These are phyloP conservation scores for Eimeria praecox DNA, from an alignment of 169 alveolate species.

Conservation along the genomic window DNA sequence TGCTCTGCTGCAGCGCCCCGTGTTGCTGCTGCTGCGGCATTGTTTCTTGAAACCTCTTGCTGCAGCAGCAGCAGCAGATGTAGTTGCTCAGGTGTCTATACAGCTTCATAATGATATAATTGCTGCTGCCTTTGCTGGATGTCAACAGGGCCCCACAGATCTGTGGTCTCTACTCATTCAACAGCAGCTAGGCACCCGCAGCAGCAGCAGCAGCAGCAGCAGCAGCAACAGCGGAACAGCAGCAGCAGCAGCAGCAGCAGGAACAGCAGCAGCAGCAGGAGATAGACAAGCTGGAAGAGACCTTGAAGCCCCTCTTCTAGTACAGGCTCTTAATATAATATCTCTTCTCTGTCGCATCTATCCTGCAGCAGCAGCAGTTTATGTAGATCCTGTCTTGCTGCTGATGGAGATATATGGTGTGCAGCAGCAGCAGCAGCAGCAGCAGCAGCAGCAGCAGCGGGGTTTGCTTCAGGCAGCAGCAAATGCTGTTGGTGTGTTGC, in stretches of 20 bases:
- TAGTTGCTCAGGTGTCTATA: slow-evolving; percentile 51
- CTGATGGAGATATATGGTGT: slow-evolving; percentile 58
- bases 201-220: slow-evolving; percentile 76
- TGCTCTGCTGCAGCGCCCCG: slow-evolving; percentile 55
- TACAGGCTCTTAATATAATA: slow-evolving; percentile 4
- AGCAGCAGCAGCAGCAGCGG: slow-evolving; percentile 67
- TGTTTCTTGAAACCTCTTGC: slow-evolving; percentile 57
- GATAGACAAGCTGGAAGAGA: not conserved
- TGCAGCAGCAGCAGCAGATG: slow-evolving; percentile 54
- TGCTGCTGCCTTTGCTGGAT: slow-evolving; percentile 49
- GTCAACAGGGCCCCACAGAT: slow-evolving; percentile 37
- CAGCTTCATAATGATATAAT: slow-evolving; percentile 76
- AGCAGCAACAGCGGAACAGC: slow-evolving; percentile 50
- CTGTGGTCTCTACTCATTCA: slow-evolving; percentile 33
- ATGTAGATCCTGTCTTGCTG: slow-evolving; percentile 33
- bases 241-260: slow-evolving; percentile 9
- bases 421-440: slow-evolving; percentile 66
- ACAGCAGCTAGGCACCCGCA: slow-evolving; percentile 39
- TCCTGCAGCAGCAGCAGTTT: slow-evolving; percentile 28
- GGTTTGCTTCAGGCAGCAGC: slow-evolving; percentile 73
- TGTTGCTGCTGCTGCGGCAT: slow-evolving; percentile 39
- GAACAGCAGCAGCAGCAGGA: slow-evolving; percentile 50
- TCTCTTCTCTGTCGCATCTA: slow-evolving; percentile 8
- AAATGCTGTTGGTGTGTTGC: slow-evolving; percentile 61
- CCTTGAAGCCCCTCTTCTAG: slow-evolving; percentile 13